Evolutionary conservation across 768 basidiomycete species (phyloP), one percentile per base, ranked within the genome.

Genomic region (Russula griseocarnosa): DNA sequence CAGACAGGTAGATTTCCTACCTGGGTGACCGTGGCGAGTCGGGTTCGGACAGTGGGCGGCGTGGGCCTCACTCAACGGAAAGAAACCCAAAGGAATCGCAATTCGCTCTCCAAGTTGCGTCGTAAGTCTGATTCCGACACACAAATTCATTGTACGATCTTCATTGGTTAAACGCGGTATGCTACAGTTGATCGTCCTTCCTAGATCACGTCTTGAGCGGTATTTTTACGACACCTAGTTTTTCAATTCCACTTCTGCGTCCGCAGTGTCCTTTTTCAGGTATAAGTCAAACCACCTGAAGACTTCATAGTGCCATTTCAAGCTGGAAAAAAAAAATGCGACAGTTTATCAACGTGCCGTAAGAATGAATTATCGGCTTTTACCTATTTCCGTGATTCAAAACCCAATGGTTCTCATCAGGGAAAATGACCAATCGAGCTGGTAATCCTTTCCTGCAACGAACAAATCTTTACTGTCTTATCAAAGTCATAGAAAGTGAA

Each of bases 261-360:
- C 58, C 57, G 38, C 61, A 2, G 60, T 53, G 30, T 59, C 68
- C 44, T 70, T 67, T 38, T 83, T 86, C 14, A 87, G 79, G 69
- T 81, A 90, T 70, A 84, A 74, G 61, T 88, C 84, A 66, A 97
- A 87, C 93, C 93, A 98, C 64, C 83, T 81, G 76, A 99, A 88
- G 14, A 98, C 88, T 73, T 99, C 96, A 67, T 89, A 79, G 75
- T 98, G 92, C 96, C 96, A 98, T 73, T 94, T 93, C 73, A 96
- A 76, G 71, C 91, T 90, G 47, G 16, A 51, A 49, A 54, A 14
- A 44, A 14, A 51, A 49, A 54, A 14, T 26, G 36, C 22, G 55
- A 16, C 20, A 44, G 36, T 61, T 22, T n/a, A 46, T 11, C 46
- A 46, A 47, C 20, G 32, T 46, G 42, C 30, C 2, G 20, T n/a